Conservation (phyloP, 2,329 filamentous ascomycete genomes). For the Aspergillus versicolor region DNA sequence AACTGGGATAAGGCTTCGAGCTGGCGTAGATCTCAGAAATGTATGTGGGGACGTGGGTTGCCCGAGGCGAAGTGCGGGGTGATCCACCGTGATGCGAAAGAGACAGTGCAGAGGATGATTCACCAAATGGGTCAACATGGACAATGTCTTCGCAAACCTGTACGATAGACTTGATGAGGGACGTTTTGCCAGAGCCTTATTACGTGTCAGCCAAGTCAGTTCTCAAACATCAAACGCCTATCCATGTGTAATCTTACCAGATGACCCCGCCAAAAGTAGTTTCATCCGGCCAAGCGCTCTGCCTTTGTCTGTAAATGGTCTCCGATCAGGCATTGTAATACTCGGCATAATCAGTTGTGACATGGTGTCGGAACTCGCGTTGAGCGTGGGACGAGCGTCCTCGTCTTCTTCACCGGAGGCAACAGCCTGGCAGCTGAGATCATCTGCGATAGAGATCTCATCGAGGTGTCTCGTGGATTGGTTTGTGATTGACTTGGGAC, state of each 20-base stretch:
- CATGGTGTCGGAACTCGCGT: conserved; percentile 37
- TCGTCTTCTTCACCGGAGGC: conserved; percentile 59
- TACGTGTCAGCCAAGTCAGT: not conserved
- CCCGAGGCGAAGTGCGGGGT: conserved; percentile 21
- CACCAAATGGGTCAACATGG: conserved; percentile 69
- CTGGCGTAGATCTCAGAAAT: conserved; percentile 74
- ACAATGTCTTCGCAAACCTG: conserved; percentile 89
- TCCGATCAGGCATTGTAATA: conserved; percentile 81
- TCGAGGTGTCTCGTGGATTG: conserved; percentile 60
- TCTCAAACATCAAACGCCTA: not conserved
- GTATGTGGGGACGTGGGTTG: conserved; percentile 22
- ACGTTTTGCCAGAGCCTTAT: conserved; percentile 81
- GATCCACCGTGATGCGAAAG: conserved; percentile 20
- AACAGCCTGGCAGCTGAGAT: conserved; percentile 55
- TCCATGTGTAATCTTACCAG: conserved; percentile 53
- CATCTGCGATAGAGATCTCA: conserved; percentile 55
- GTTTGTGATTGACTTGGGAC: conserved; percentile 60
- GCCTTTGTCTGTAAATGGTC: conserved; percentile 86
- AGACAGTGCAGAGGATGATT: conserved; percentile 20
- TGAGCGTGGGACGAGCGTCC: conserved; percentile 26
- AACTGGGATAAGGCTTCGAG: conserved; percentile 79
- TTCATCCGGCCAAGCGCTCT: conserved; percentile 83
- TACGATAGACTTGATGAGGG: conserved; percentile 82
- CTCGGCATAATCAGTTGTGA: conserved; percentile 98
- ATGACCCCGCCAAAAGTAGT: conserved; percentile 78